Percentiles rank a stretch among this genome's conserved stretches.
phyloP scores from a whole-genome alignment of 2,329 filamentous ascomycete species.

The Stachybotrys chlorohalonatus region DNA sequence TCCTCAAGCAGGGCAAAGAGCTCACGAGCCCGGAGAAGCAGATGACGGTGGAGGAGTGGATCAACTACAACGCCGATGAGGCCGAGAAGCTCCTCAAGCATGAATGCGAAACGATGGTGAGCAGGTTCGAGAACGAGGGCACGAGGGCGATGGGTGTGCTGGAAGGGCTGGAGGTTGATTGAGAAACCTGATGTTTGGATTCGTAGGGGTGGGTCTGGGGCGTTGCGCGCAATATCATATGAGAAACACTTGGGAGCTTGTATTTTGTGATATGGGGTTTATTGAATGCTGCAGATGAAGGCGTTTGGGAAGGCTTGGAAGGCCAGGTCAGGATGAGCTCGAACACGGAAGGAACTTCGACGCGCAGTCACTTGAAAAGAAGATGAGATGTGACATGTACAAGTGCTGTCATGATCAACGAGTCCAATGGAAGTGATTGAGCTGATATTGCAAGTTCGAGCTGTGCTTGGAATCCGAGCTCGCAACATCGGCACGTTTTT shows the following conservation, averaged over 20 bases:
- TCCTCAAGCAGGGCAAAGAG: slow-evolving; percentile 46
- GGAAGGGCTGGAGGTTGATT: slow-evolving; percentile 58
- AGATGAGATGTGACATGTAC: no score
- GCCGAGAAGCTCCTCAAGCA: slow-evolving; percentile 71
- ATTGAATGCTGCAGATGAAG: neutral
- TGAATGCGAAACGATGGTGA: slow-evolving; percentile 78
- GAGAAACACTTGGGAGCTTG: neutral
- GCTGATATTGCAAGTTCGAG: no score
- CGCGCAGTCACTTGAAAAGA: no score
- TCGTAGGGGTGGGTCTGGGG: neutral
- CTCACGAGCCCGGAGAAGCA: slow-evolving; percentile 69
- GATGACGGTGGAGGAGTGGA: slow-evolving; percentile 95
- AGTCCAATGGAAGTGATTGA: no score
- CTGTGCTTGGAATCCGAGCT: no score
- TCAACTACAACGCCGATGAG: slow-evolving; percentile 68
- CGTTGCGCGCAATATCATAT: neutral
- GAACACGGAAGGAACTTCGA: no score
- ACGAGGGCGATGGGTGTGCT: slow-evolving; percentile 67
- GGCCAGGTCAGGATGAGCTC: no score
- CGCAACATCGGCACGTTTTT: no score
- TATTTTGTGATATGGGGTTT: slow-evolving; percentile 1
- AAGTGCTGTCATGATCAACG: no score
- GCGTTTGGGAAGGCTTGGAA: neutral
- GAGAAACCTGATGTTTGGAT: slow-evolving; percentile 1
- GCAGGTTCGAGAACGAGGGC: slow-evolving; percentile 75